A percentile compares a stretch with the other conserved stretches of the same genome.
Conservation (phyloP, 371 early-diverging fungal species). For the Paraphysoderma sedebokerense region DNA sequence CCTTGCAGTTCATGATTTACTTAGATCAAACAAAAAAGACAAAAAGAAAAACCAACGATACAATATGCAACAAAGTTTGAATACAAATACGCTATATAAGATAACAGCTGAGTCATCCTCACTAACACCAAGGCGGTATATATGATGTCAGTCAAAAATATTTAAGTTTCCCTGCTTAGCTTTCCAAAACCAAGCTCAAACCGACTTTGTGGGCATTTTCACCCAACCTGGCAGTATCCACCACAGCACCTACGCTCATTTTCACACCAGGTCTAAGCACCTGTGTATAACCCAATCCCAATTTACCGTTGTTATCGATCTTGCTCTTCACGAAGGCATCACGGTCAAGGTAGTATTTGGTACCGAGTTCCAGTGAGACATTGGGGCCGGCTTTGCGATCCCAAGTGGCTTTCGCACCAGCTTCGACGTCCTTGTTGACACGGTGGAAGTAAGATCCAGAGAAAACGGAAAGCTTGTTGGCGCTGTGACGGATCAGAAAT, state of each 20-base stretch:
- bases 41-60: too few relatives aligned
- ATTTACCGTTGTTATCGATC: conserved; percentile 81
- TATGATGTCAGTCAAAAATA: too few relatives aligned
- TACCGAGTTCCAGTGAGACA: conserved; percentile 85
- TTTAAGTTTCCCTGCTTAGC: too few relatives aligned
- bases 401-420: conserved; percentile 84
- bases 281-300: conserved; percentile 89
- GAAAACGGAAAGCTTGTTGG: conserved; percentile 41
- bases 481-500: not conserved
- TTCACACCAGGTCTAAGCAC: conserved; percentile 85
- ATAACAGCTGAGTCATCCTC: too few relatives aligned
- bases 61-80: too few relatives aligned
- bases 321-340: conserved; percentile 88
- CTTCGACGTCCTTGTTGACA: conserved; percentile 73
- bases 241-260: conserved; percentile 73
- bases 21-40: too few relatives aligned
- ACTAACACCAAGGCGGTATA: too few relatives aligned
- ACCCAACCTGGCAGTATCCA: conserved; percentile 78
- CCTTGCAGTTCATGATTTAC: not conserved
- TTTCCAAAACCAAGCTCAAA: conserved; percentile 67
- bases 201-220: conserved; percentile 95
- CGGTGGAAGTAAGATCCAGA: conserved; percentile 92
- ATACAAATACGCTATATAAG: too few relatives aligned
- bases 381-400: conserved; percentile 48
- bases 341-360: conserved; percentile 78